Conservation (phyloP, 305 asterid genomes). For the Salvia sclarea region DNA sequence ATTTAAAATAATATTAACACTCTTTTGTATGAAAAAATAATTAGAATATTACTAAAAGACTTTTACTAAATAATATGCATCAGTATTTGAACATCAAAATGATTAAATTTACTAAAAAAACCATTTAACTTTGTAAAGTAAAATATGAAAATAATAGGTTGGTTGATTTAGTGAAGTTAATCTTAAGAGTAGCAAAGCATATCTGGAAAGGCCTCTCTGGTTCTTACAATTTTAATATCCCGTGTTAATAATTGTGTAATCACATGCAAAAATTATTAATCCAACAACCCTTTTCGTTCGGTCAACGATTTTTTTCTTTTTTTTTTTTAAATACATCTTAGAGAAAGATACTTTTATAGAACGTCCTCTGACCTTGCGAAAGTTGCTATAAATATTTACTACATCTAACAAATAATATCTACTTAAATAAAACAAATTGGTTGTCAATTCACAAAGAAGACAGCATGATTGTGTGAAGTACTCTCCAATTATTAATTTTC, state of each 20-base stretch:
- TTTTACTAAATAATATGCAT: too few relatives aligned
- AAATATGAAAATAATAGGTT: too few relatives aligned
- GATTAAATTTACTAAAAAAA: too few relatives aligned
- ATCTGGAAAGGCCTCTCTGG: too few relatives aligned
- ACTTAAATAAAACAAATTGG: neutral
- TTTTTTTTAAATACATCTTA: neutral
- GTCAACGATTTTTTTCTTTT: constrained; percentile 3
- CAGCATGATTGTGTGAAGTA: constrained; percentile 23
- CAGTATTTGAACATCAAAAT: too few relatives aligned
- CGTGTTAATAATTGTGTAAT: neutral
- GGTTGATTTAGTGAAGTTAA: too few relatives aligned
- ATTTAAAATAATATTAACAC: too few relatives aligned
- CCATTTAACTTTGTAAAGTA: too few relatives aligned
- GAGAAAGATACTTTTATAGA: neutral
- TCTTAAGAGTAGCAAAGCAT: too few relatives aligned
- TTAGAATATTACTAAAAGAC: too few relatives aligned
- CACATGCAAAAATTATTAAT: neutral
- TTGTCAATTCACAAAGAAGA: constrained; percentile 12
- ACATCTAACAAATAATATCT: constrained; percentile 4
- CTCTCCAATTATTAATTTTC: constrained; percentile 23
- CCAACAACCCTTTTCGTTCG: neutral
- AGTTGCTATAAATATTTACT: neutral
- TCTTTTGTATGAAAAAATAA: too few relatives aligned
- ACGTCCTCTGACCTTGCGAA: neutral
- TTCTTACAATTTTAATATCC: neutral